Percentiles rank a stretch among this genome's conserved stretches.
phyloP scores from a whole-genome alignment of 2,329 filamentous ascomycete species.

The Metarhizium rileyi region DNA sequence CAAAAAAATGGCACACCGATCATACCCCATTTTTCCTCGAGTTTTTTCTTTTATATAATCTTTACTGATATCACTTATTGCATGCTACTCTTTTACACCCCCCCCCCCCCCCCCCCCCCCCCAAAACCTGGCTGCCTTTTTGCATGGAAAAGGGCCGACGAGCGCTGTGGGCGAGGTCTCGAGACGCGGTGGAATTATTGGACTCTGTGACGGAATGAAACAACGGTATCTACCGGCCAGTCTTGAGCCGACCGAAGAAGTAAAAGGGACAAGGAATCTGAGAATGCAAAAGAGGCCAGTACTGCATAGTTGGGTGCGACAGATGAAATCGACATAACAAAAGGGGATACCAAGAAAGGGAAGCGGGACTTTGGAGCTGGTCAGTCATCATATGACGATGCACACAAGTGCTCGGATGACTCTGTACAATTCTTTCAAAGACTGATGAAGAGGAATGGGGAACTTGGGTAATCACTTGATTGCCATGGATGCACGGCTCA shows the following conservation, averaged over 20 bases:
- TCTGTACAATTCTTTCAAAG: conserved; percentile 21
- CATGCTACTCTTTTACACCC: conserved; percentile 13
- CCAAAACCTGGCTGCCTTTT: conserved; percentile 6
- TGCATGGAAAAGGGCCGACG: conserved; percentile 8
- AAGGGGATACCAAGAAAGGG: neutral
- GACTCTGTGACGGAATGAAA: conserved; percentile 18
- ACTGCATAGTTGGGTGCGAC: neutral
- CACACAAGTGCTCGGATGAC: conserved; percentile 14
- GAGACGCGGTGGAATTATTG: conserved; percentile 2
- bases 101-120: no score
- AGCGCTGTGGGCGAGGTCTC: conserved; percentile 5
- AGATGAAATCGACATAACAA: neutral
- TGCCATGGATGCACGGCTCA: neutral
- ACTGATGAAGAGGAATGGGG: conserved; percentile 3
- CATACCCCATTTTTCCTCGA: conserved; percentile 23
- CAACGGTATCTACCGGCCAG: conserved; percentile 16
- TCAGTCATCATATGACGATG: conserved; percentile 3
- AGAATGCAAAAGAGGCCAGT: conserved; percentile 22
- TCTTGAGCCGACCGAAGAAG: conserved; percentile 11
- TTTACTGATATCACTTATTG: conserved; percentile 16
- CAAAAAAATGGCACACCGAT: conserved; percentile 29
- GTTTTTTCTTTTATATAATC: conserved; percentile 15
- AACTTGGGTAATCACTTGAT: conserved; percentile 11
- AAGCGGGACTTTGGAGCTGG: neutral
- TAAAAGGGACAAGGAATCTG: conserved; percentile 14